Evolutionary conservation across 495 filamentous ascomycete species (phyloP).

Genomic region (Tuber microsphaerosporum): DNA sequence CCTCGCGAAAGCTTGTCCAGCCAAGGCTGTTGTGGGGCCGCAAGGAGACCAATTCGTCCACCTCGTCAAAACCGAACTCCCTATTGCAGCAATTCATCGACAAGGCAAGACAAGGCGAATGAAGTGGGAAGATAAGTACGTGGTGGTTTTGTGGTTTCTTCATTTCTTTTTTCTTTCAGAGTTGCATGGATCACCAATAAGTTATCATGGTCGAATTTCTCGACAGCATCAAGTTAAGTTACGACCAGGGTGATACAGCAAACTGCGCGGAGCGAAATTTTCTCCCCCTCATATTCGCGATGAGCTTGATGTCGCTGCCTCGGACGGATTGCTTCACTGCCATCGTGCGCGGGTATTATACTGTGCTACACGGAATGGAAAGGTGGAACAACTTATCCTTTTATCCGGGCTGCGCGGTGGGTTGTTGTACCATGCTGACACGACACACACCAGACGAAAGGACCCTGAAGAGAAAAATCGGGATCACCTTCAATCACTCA

Average conservation of each 20-base stretch:
- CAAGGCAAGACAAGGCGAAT: neutral
- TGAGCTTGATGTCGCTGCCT: neutral
- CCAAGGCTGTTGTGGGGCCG: neutral
- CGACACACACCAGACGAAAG: neutral
- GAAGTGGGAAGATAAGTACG: neutral
- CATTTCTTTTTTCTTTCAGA: neutral
- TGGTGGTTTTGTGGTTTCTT: neutral
- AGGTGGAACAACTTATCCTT: neutral
- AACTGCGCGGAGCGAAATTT: neutral
- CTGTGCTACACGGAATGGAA: neutral
- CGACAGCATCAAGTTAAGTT: neutral
- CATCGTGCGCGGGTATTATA: neutral
- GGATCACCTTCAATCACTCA: neutral
- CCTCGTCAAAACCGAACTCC: neutral
- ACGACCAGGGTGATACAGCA: neutral
- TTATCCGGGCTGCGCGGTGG: neutral
- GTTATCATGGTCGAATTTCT: neutral
- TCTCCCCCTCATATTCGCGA: too few species aligned
- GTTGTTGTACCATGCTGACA: neutral
- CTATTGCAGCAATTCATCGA: neutral
- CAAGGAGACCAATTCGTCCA: neutral
- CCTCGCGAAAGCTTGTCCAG: neutral
- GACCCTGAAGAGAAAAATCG: neutral
- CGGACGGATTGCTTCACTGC: neutral
- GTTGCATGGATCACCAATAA: neutral